Base-by-base conservation (phyloP, 192 early-diverging fungal genomes). In the Coemansia sp. region DNA sequence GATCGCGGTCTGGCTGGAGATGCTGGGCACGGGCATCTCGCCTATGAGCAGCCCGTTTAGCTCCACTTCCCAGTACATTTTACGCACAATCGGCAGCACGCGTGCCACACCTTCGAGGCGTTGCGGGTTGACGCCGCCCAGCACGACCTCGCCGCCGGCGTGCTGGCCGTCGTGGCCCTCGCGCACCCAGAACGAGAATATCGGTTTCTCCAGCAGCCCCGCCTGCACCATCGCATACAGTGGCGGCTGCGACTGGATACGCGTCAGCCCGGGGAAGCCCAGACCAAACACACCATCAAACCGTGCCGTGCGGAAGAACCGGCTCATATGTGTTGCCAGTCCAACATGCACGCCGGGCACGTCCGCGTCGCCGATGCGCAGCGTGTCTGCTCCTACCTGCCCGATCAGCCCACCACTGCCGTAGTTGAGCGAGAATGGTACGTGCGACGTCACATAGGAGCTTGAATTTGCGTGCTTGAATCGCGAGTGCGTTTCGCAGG, bases 211-310 rank as follows among this genome's bases (percentile, higher is more conserved):
- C 2, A 78, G 32, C 9, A 67, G 42, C 14, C 64, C 64, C 36
- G 70, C 49, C 22, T 66, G 61, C 8, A 53, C 49, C 67, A 70
- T 72, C 20, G 59, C 51, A 36, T 64, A 70, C 8, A 70, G 26
- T n/a, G 62, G 64, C 4, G 72, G 67, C 47, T 61, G 67, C 52
- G 77, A 50, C 22, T 74, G 76, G 12, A 70, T 63, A 8, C 74
- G 68, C 3, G 78, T 61, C 21, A 78, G 69, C 8, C 64, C 58
- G 4, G 78, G 70, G 48, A 81, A 82, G 4, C 79, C 81, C 10
- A 84, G 56, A 21, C 83, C 83, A 49, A 84, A 66, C 8, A 84
- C 81, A 6, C 83, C 83, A 51, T 84, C 83, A 31, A 85, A 76
- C 11, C 64, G 75, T 1, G 74, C 53, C 0, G 68, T 67, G 12